Evolutionary conservation across 2,329 filamentous ascomycete genomes (phyloP), one percentile per base, ranked within the genome.

Genomic region (Phaeosphaeria sp.): DNA sequence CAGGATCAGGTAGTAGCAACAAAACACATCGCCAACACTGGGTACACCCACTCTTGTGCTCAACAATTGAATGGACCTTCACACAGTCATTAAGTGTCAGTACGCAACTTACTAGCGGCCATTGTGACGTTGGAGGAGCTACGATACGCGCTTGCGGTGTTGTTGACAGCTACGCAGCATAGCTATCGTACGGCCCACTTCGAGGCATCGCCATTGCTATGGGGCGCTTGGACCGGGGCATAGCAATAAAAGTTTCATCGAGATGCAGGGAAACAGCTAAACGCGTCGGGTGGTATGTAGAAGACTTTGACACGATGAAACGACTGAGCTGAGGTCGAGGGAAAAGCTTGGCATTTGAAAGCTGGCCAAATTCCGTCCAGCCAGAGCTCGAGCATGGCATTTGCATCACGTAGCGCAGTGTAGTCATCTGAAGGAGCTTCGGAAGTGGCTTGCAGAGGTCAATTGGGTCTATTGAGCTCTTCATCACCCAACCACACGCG

Each of bases 401-500:
- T 60, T 52, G 56, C 64, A 69, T 69, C 67, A 65, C 56, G 60
- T 53, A 54, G 52, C 63, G 62, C 64, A 56, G 52, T 39, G 58
- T 41, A 46, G 23, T 51, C 52, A 59, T 58, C 52, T 57, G 27
- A 43, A 46, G 44, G 54, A 66, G 48, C 48, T 60, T 70, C 63
- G 66, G 65, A 49, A 67, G 66, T 59, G 46, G 41, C 27, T 64
- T 25, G 17, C 13, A 27, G 46, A 43, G 41, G 54, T 61, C 60
- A 68, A 71, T 71, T 70, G 65, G 67, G 54, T 61, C 52, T 58
- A 72, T 76, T 74, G 72, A 69, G 58, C 55, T 66, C 55, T 52
- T 61, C 52, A 54, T 60, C 48, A 63, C 48, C 58, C 55, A 55
- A 62, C 59, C 58, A 64, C 64, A 60, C 57, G 52, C 69, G 57